phyloP scores from a whole-genome alignment of 2,329 filamentous ascomycete genomes.

The Trichoderma afroharzianum region DNA sequence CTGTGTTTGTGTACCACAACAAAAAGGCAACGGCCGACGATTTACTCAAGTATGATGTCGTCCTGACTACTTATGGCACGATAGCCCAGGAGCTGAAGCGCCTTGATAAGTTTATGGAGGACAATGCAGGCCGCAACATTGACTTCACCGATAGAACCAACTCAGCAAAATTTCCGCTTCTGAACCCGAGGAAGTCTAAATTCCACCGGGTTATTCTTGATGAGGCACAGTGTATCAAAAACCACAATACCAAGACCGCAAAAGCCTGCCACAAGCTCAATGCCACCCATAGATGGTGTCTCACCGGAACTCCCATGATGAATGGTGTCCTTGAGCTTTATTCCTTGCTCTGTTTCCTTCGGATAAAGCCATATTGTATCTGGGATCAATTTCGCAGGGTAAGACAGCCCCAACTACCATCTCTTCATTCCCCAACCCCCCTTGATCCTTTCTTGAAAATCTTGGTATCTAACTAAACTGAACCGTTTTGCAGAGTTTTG shows the following conservation, averaged over 20 bases:
- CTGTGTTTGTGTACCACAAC: slow-evolving; percentile 67
- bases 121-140: slow-evolving; percentile 40
- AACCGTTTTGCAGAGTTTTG: slow-evolving; percentile 37
- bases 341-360: slow-evolving; percentile 72
- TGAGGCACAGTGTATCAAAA: slow-evolving; percentile 81
- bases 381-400: slow-evolving; percentile 58
- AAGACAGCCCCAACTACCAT: slow-evolving; percentile 25
- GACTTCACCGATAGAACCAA: slow-evolving; percentile 37
- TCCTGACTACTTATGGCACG: slow-evolving; percentile 86
- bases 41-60: slow-evolving; percentile 67
- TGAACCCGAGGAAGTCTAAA: slow-evolving; percentile 56
- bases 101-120: slow-evolving; percentile 50
- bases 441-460: background rate
- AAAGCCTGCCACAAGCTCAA: slow-evolving; percentile 63
- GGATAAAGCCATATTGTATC: slow-evolving; percentile 69
- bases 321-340: slow-evolving; percentile 76
- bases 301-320: slow-evolving; percentile 86
- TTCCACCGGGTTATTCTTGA: slow-evolving; percentile 83
- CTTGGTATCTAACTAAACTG: slow-evolving; percentile 17
- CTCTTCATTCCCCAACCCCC: background rate
- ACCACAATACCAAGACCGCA: slow-evolving; percentile 68
- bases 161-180: slow-evolving; percentile 47
- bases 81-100: slow-evolving; percentile 61
- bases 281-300: slow-evolving; percentile 71
- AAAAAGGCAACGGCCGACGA: slow-evolving; percentile 60